Evolutionary conservation across 371 early-diverging fungal species (phyloP), one percentile per base, ranked within the genome.

Genomic region (Capniomyces stellatus): DNA sequence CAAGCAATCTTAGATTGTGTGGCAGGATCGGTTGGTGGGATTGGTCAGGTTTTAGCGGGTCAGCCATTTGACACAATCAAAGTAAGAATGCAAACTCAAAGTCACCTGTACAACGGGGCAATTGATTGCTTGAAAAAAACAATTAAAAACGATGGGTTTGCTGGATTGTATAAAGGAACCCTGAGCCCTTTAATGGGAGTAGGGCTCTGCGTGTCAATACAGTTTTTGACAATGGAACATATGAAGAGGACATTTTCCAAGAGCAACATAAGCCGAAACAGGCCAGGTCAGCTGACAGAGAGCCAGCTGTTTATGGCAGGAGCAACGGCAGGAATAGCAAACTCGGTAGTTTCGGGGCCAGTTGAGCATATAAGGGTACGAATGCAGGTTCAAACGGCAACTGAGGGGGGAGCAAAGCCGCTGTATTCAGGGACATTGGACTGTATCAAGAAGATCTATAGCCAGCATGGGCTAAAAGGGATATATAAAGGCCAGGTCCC

Each of bases 51-150:
- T 46, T 72, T 86, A 57, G 78, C 75, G 40, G 87, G 87, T 22
- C 87, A 85, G 76, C 85, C 87, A 41, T 86, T 86, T 59, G 85
- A 84, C 66, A 84, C 84, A 10, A 78, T 84, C 58, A 86, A 90
- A 75, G 49, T 88, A 55, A 79, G 88, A 42, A 64, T 90, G 41
- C 89, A 89, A 75, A 87, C 90, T 19, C 84, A 83, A 74, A 81
- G 82, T 18, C 61, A 72, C 1, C 73, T 81, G 29, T 89, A 87
- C 67, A 66, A 59, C 19, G 76, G 81, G 42, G 82, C 81, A 46
- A 58, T 85, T 63, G 85, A 87, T 62, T 84, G 87, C 55, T 76
- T 89, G 1, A 71, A 74, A 46, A 64, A 82, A 62, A 87, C 84
- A 21, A 56, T 76, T 35, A 62, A 71, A 44, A 69, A 75, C 46